Conservation (phyloP, 2,329 filamentous ascomycete genomes). For the Scytalidium sp. region DNA sequence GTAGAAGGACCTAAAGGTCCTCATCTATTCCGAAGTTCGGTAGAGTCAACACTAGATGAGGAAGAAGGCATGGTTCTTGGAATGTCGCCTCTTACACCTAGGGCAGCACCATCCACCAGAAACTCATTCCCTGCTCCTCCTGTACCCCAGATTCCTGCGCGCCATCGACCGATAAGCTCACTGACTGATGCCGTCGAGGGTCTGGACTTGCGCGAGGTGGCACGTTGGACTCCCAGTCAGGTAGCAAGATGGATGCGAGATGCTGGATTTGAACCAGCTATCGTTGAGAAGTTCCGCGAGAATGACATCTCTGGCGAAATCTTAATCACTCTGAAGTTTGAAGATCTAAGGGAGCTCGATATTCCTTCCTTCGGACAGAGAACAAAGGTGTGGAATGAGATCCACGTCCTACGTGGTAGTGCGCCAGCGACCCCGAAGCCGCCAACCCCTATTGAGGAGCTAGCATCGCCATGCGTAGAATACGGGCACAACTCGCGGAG, state of each 20-base stretch:
- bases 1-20: constrained; percentile 81
- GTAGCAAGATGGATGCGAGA: constrained; percentile 86
- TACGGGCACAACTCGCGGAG: constrained; percentile 6
- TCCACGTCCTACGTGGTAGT: constrained; percentile 63
- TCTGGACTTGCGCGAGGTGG: constrained; percentile 57
- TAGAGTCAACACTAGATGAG: constrained; percentile 49
- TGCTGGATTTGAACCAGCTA: constrained; percentile 70
- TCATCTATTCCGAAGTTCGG: constrained; percentile 77
- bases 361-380: constrained; percentile 80
- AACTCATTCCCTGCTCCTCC: constrained; percentile 12
- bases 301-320: constrained; percentile 92
- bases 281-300: constrained; percentile 81
- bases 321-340: constrained; percentile 85
- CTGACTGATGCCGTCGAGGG: constrained; percentile 55
- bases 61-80: constrained; percentile 55
- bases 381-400: constrained; percentile 77
- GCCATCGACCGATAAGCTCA: constrained; percentile 43
- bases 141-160: constrained; percentile 20
- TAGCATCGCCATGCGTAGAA: constrained; percentile 34
- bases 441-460: constrained; percentile 59
- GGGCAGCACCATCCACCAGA: constrained; percentile 37
- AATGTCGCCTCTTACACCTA: constrained; percentile 72
- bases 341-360: constrained; percentile 78
- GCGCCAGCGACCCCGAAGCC: constrained; percentile 48
- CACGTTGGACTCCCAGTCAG: constrained; percentile 69